Evolutionary conservation across 768 basidiomycete genomes (phyloP), one percentile per base, ranked within the genome.

Genomic region (Suillus lakei): DNA sequence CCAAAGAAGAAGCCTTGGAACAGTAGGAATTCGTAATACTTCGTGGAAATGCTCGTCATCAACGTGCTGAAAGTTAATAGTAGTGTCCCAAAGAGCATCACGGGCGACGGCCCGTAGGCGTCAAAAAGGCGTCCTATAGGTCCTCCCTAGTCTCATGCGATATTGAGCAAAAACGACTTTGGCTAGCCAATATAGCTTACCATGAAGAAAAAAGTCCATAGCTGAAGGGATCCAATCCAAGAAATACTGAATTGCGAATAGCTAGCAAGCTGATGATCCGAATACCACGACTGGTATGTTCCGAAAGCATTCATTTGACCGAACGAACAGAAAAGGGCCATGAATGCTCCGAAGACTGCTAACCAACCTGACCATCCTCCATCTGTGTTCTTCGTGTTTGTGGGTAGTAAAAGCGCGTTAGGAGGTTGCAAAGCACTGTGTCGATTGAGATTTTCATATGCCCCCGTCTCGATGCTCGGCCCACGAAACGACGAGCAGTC

Each of bases 231-330:
- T 6, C 89, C 90, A 67, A 91, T 90, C 86, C 89, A 90, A 3
- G 89, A 87, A 66, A 91, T 88, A 28, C 81, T 83, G 43, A 86
- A 87, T 16, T 86, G 77, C 16, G 85, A 75, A 41, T 83, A 67
- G 67, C 81, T 73, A 21, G 73, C 72, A 21, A 92, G 80, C 72
- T 91, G 86, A 73, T 92, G 86, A 16, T 74, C 75, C 12, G 82
- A 79, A 68, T 92, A 91, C 85, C 86, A 91, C 15, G 86, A 76
- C 73, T 91, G 88, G 73, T 86, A 92, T 48, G 88, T 89, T 18
- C 91, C 91, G 67, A 91, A 92, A 53, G 90, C 84, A 61, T 82
- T 88, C 80, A 91, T 85, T 68, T 87, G 88, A 10, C 91, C 91
- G 72, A 92, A 91, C 2, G 88, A 86, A 72, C 84, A 88, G 76